Evolutionary conservation across 2,329 filamentous ascomycete species (phyloP), one percentile per base, ranked within the genome.

Genomic region (Pestalotiopsis fici): DNA sequence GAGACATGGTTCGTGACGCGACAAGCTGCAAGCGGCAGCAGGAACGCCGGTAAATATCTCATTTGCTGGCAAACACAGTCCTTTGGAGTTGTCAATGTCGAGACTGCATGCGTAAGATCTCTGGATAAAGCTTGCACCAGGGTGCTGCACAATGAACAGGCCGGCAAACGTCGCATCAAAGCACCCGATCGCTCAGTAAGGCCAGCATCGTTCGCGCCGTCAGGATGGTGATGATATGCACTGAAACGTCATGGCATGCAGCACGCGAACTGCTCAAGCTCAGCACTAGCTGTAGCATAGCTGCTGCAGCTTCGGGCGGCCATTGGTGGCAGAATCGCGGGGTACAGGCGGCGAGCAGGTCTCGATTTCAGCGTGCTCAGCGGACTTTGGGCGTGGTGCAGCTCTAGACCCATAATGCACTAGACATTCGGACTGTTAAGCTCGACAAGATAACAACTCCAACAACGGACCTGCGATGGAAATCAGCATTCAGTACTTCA

Each of bases 251-350:
- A 64, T 64, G 57, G 27, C 12, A 31, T 37, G 18, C 27, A 47
- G 21, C 23, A 23, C 31, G 55, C 6, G 15, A 28, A 25, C 18
- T 47, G 27, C 25, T 23, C 31, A 15, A 62, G 39, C 59, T 62
- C 15, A 21, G 25, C 31, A 31, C 21, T 23, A 47, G 37, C 59
- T 62, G 3, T 25, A 31, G 55, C 23, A n/a, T 5, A 50, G 31
- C 59, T 62, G n/a, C 25, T 13, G n/a, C 21, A 25, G 37, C 37
- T 50, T 11, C 27, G 43, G 56, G 64, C 64, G 64, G 64, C 28
- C 64, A 37, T 39, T n/a, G 37, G 13, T 23, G 64, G 64, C 64
- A 66, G 64, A 66, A 66, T 66, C 31, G 63, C 63, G 63, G 63
- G 63, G 63, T 31, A 59, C n/a, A n/a, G 31, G n/a, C 31, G 27